phyloP scores from a whole-genome alignment of 495 filamentous ascomycete genomes.

The Daldinia concentrica region DNA sequence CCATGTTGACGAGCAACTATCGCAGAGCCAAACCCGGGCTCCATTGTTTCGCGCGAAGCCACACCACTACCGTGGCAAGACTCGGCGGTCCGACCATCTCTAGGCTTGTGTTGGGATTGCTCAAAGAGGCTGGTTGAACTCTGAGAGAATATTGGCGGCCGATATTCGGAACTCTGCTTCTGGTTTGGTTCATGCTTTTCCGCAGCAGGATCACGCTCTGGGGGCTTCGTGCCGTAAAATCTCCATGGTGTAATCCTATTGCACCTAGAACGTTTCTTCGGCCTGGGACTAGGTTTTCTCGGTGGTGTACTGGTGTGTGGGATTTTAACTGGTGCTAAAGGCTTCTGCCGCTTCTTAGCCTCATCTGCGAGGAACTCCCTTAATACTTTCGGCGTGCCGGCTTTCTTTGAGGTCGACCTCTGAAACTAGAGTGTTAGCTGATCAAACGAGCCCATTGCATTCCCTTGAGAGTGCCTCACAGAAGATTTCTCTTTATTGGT shows the following conservation, averaged over 20 bases:
- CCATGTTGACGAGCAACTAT: not conserved
- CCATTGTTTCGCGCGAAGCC: not conserved
- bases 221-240: constrained; percentile 14
- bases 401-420: not conserved
- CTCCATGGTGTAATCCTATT: constrained; percentile 23
- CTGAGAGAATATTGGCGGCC: not conserved
- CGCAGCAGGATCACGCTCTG: not conserved
- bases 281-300: not conserved
- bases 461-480: not conserved
- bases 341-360: constrained; percentile 9
- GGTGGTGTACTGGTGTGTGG: not conserved
- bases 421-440: not conserved
- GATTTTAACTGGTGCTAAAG: constrained; percentile 1
- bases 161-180: not conserved
- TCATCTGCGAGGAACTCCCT: constrained; percentile 5
- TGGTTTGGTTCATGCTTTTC: not conserved
- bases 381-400: not conserved
- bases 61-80: not conserved
- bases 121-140: not conserved
- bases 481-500: not conserved
- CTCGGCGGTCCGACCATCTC: not conserved
- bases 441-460: not conserved
- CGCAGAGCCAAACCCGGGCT: not conserved
- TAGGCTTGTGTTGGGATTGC: not conserved
- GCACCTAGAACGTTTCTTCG: not conserved